phyloP scores from a whole-genome alignment of 2,329 filamentous ascomycete genomes.

The Teratosphaeria pseudoeucalypti region DNA sequence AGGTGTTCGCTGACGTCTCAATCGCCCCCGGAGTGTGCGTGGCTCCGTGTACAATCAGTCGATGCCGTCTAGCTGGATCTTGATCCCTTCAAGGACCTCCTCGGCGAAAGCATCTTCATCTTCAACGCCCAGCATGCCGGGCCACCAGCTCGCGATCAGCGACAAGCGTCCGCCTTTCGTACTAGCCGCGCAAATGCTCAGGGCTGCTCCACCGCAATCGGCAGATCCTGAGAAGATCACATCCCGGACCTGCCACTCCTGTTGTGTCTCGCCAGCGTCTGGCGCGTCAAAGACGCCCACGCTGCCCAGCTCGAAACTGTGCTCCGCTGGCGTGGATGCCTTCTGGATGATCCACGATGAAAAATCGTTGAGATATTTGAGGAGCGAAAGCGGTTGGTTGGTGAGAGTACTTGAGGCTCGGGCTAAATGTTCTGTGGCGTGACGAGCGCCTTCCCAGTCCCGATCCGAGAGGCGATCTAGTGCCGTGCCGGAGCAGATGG shows the following conservation, averaged over 20 bases:
- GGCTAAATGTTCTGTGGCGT: slow-evolving; percentile 25
- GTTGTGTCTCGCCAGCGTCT: not conserved
- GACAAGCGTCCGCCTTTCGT: slow-evolving; percentile 30
- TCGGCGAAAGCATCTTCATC: slow-evolving; percentile 22
- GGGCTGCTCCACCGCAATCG: slow-evolving; percentile 26
- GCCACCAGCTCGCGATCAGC: slow-evolving; percentile 34
- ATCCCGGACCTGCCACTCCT: slow-evolving; percentile 20
- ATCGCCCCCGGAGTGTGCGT: not conserved
- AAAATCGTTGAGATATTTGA: slow-evolving; percentile 33
- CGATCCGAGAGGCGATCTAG: not conserved
- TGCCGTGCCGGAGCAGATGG: not conserved
- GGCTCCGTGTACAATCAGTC: not conserved
- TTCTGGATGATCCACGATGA: slow-evolving; percentile 31
- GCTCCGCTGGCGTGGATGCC: slow-evolving; percentile 20
- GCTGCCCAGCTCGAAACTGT: not conserved
- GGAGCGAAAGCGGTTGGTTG: slow-evolving; percentile 34
- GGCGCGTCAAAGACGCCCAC: slow-evolving; percentile 1
- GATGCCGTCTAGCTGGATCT: not conserved
- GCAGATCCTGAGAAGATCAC: slow-evolving; percentile 38
- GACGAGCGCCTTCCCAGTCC: slow-evolving; percentile 28
- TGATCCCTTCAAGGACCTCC: slow-evolving; percentile 11
- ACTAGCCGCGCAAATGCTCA: slow-evolving; percentile 35
- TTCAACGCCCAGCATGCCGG: slow-evolving; percentile 30
- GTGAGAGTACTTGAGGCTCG: slow-evolving; percentile 22
- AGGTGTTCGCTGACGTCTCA: too few species aligned